These are phyloP conservation scores for Capsicum rhomboideum DNA, from an alignment of 257 asterid genomes.

Conservation along the genomic window DNA sequence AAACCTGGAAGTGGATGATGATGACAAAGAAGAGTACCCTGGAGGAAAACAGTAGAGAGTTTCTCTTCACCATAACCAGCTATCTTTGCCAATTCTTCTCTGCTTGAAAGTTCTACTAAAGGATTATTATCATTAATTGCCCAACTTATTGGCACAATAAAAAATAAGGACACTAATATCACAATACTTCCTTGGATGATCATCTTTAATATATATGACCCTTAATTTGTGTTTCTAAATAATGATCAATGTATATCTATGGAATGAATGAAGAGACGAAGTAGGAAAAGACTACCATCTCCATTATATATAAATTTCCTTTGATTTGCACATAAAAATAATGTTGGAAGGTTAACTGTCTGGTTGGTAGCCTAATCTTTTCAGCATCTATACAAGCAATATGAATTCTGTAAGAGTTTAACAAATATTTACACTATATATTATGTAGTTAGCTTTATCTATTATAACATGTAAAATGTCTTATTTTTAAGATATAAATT, in stretches of 20 bases:
- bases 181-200: background rate
- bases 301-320: constrained; percentile 15
- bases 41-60: constrained; percentile 55
- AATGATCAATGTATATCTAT: background rate
- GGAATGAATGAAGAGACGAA: background rate
- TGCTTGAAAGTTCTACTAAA: constrained; percentile 21
- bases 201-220: background rate
- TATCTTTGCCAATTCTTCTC: constrained; percentile 46
- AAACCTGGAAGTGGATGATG: constrained; percentile 37
- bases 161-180: background rate
- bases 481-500: too few species aligned
- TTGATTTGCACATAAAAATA: background rate
- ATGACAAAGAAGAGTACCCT: constrained; percentile 48
- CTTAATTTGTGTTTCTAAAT: background rate
- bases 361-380: constrained; percentile 79
- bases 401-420: background rate
- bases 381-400: constrained; percentile 12
- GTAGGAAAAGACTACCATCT: constrained; percentile 36
- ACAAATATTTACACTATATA: fast-evolving
- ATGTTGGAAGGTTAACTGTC: constrained; percentile 38
- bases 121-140: background rate
- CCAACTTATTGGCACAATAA: background rate
- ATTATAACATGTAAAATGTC: background rate
- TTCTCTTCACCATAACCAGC: constrained; percentile 91
- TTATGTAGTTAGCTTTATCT: background rate